Conservation (phyloP, 768 basidiomycete species). For the Leucocoprinus leucothites region DNA sequence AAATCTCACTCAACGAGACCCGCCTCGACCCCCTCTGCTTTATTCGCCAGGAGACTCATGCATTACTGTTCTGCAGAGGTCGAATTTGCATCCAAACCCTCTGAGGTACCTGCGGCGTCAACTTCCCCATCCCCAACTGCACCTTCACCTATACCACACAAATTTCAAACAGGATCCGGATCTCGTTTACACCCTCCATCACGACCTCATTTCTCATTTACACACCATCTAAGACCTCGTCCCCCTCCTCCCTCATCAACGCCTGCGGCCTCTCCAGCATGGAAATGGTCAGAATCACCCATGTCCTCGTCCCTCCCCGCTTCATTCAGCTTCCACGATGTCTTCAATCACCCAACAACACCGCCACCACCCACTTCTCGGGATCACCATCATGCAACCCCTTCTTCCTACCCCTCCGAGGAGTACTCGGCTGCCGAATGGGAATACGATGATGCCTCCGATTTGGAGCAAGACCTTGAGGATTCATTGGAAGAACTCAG, state of each 20-base stretch:
- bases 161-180: slow-evolving; percentile 7
- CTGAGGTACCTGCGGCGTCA: not conserved
- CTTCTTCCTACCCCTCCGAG: not conserved
- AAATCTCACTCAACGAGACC: slow-evolving; percentile 22
- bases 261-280: not conserved
- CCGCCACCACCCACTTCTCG: slow-evolving; percentile 14
- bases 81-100: slow-evolving; percentile 19
- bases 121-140: slow-evolving; percentile 13
- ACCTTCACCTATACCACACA: slow-evolving; percentile 10
- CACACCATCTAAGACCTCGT: slow-evolving; percentile 23
- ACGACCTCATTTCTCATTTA: slow-evolving; percentile 21
- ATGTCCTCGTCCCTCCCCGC: slow-evolving; percentile 7
- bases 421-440: slow-evolving; percentile 1
- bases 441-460: slow-evolving; percentile 6
- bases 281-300: slow-evolving; percentile 14
- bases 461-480: slow-evolving; percentile 25
- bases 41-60: slow-evolving; percentile 81
- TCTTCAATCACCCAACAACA: slow-evolving; percentile 4
- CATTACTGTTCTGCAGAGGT: slow-evolving; percentile 75
- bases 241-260: not conserved
- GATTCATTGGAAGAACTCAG: slow-evolving; percentile 56
- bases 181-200: slow-evolving; percentile 15
- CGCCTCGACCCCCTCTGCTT: slow-evolving; percentile 38
- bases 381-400: not conserved
- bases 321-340: slow-evolving; percentile 5